Evolutionary conservation across 805 yeast species (phyloP), one percentile per base, ranked within the genome.

Genomic region (Hemisphaericaspora nanyangensis): DNA sequence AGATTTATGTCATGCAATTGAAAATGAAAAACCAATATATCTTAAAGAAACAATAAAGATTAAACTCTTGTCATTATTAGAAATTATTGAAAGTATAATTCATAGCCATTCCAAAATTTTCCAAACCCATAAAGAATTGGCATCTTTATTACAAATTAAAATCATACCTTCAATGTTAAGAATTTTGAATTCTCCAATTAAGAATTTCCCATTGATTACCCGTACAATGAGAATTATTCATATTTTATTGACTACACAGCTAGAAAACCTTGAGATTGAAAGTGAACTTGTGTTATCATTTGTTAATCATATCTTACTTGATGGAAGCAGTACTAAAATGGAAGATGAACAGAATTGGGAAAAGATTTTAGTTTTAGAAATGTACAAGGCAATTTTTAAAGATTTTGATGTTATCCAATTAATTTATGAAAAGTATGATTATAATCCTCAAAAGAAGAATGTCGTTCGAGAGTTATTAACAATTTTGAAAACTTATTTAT

Each of bases 261-360:
- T 89, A 16, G 60, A 70, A 0, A 71, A 78, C 6, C 60, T 91
- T 27, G 82, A 77, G 37, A 74, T 84, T 24, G 97, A 91, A 58
- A 72, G 85, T 18, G 96, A 89, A 52, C 89, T 88, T 6, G 77
- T 90, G 2, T 61, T 91, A 12, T 80, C 95, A 0, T 66, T 85
- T 18, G 60, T 89, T 25, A 85, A 85, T 13, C 95, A 85, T 54
- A 72, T 76, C n/a, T 54, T 86, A n/a, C 69, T 82, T 1, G 66
- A 69, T 25, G 39, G 39, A n/a, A 30, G 24, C 13, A 29, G 17
- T 13, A n/a, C 15, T 10, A 80, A 77, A 5, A 71, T 80, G 0
- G 70, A 72, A 0, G 51, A 74, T 22, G 8, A 8, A 2, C 2
- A 79, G 82, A 40, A 48, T 12, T 91, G 97, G 97, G 86, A 85